Evolutionary conservation across 164 flowering plant genomes (phyloP).

Genomic region (Magnolia officinalis): DNA sequence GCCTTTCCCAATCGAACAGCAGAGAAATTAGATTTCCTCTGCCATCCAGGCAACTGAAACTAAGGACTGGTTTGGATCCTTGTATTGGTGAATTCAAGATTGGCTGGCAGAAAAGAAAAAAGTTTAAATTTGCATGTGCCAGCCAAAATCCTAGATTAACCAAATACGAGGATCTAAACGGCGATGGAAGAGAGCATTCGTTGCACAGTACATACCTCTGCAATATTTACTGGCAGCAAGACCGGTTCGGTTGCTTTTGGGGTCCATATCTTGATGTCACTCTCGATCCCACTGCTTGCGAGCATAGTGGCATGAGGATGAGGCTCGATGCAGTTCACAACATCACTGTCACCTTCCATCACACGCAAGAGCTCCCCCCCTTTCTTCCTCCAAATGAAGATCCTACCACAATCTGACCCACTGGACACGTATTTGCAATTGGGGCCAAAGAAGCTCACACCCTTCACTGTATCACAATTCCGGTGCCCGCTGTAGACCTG

Average conservation of each 20-base stretch:
- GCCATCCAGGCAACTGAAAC: neutral
- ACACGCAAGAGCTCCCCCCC: conserved; percentile 82
- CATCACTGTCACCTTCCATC: conserved; percentile 77
- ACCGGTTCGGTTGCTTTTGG: conserved; percentile 71
- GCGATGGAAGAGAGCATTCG: neutral
- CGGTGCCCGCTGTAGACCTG: conserved; percentile 77
- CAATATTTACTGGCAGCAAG: conserved; percentile 49
- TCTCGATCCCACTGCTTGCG: conserved; percentile 90
- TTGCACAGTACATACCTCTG: conserved; percentile 47
- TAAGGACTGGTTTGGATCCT: neutral
- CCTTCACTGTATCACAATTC: conserved; percentile 82
- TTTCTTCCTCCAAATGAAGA: conserved; percentile 93
- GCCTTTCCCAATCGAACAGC: conserved; percentile 44
- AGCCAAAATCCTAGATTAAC: neutral
- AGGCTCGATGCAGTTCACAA: conserved; percentile 84
- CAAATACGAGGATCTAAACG: conserved; percentile 6
- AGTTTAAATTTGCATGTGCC: neutral
- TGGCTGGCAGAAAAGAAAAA: too few species aligned
- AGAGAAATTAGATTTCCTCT: conserved; percentile 17
- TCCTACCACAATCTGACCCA: conserved; percentile 95
- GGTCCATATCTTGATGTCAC: conserved; percentile 80
- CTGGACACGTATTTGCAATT: conserved; percentile 83
- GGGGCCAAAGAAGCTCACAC: conserved; percentile 86
- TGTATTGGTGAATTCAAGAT: neutral
- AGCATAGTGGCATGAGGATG: conserved; percentile 80